Evolutionary conservation across 1,284 basidiomycete genomes (phyloP).

Genomic region (Tylopilus sp.): DNA sequence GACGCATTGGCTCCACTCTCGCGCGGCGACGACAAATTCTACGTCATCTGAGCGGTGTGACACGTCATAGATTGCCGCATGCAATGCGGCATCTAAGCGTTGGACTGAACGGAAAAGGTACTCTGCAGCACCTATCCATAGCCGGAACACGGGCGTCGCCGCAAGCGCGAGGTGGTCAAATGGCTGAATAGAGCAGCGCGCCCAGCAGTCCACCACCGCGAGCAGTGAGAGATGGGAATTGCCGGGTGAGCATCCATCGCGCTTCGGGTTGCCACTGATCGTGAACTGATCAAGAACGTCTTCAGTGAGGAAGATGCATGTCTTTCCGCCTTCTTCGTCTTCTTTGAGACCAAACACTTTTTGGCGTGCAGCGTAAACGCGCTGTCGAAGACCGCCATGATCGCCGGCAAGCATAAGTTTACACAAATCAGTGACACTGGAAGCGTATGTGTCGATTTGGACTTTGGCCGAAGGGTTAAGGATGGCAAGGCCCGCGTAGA

Average conservation of each 20-base stretch:
- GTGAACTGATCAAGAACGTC: slow-evolving; percentile 91
- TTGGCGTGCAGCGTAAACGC: slow-evolving; percentile 83
- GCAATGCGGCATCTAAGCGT: slow-evolving; percentile 77
- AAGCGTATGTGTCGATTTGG: slow-evolving; percentile 93
- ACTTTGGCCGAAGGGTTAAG: slow-evolving; percentile 93
- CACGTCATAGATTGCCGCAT: slow-evolving; percentile 84
- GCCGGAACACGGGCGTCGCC: slow-evolving; percentile 95
- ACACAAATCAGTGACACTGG: slow-evolving; percentile 90
- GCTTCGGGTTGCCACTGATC: slow-evolving; percentile 38
- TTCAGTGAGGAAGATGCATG: slow-evolving; percentile 89
- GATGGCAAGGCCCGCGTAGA: slow-evolving; percentile 97
- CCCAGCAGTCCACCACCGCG: slow-evolving; percentile 99
- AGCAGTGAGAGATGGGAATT: slow-evolving; percentile 98
- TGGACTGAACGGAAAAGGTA: slow-evolving; percentile 85
- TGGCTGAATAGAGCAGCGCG: slow-evolving; percentile 87
- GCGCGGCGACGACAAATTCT: slow-evolving; percentile 94
- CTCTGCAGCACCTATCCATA: slow-evolving; percentile 98
- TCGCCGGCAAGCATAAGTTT: slow-evolving; percentile 95
- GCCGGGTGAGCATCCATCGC: slow-evolving; percentile 19
- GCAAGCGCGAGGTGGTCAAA: slow-evolving; percentile 94
- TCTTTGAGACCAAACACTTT: slow-evolving; percentile 77
- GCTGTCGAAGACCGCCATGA: slow-evolving; percentile 70
- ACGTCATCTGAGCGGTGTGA: slow-evolving; percentile 91
- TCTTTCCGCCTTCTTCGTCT: slow-evolving; percentile 44
- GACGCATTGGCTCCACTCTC: slow-evolving; percentile 98